Base-by-base conservation (phyloP, 345 rosid genomes). In the Salix purpurea region DNA sequence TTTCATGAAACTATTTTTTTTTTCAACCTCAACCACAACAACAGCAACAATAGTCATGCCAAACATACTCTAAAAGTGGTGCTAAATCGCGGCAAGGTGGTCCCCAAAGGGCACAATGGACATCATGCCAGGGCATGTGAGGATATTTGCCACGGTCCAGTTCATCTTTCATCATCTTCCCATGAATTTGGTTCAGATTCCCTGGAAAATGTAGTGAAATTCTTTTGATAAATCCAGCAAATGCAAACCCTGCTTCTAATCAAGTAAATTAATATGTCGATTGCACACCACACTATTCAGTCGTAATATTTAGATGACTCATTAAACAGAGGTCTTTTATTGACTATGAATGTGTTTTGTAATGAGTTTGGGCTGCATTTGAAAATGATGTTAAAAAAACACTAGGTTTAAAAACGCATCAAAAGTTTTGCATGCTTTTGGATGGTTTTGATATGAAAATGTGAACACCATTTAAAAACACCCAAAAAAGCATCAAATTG, bases 111-210 rank as follows among this genome's bases (percentile, higher is more conserved):
- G 99, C 98, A 91, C 98, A 96, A 73, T 96, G 99, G 68, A 96
- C 97, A 75, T 96, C 99, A 88, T 96, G 98, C 97, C 99, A 96
- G 79, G 99, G 98, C 99, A 96, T 94, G 70, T 98, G 90, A 65
- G 98, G 99, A 87, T 89, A 89, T 82, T 85, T 91, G 79, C 44
- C 86, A 72, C 98, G 98, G 86, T 96, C 93, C 86, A 96, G 60
- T 80, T 96, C 98, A 84, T 96, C 99, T 84, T 83, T 90, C 97
- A 92, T 85, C 39, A 89, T 94, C 99, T 89, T 96, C 99, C 99
- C 98, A 96, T 42, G 99, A 92, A 88, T 94, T 94, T 78, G 99
- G 99, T 86, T 96, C 99, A 80, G 97, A 96, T 88, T 96, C 99
- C 90, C 99, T 96, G 76, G 73, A 26, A 18, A 67, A 67, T 24